Percentiles rank a stretch among this genome's conserved stretches.
phyloP scores from a whole-genome alignment of 2,329 filamentous ascomycete species.

The Stachybotrys echinatus region DNA sequence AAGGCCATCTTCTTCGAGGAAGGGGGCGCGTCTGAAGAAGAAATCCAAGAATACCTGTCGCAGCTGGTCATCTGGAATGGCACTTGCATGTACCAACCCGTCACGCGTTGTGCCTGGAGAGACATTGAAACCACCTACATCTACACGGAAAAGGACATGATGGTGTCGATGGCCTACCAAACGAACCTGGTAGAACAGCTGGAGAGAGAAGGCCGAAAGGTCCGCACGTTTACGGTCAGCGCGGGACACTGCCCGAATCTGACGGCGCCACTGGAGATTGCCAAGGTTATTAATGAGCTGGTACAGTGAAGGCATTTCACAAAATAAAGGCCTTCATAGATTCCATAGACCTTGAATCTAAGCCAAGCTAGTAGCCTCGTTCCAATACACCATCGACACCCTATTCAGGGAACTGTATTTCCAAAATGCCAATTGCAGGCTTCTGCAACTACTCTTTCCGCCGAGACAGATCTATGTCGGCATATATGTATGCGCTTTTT shows the following conservation, averaged over 20 bases:
- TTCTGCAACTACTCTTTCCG: too few species aligned
- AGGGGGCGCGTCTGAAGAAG: not conserved
- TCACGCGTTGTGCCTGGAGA: slow-evolving; percentile 1
- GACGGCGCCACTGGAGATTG: slow-evolving; percentile 2
- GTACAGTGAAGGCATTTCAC: not conserved
- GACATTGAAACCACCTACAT: slow-evolving; percentile 1
- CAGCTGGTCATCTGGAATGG: slow-evolving; percentile 2
- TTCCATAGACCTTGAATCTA: too few species aligned
- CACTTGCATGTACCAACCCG: slow-evolving; percentile 1
- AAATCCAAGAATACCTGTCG: not conserved
- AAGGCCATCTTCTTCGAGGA: not conserved
- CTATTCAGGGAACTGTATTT: too few species aligned
- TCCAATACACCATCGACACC: too few species aligned
- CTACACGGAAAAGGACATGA: slow-evolving; percentile 1
- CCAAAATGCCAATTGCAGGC: too few species aligned
- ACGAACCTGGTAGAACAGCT: not conserved
- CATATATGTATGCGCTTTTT: too few species aligned
- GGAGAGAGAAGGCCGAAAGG: not conserved
- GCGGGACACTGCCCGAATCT: slow-evolving; percentile 3
- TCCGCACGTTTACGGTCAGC: not conserved
- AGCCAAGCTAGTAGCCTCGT: too few species aligned
- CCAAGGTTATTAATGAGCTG: not conserved
- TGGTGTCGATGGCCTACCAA: not conserved
- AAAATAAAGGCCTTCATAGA: too few species aligned
- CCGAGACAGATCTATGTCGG: too few species aligned